Evolutionary conservation across 345 rosid species (phyloP).

Genomic region (Brassica juncea): DNA sequence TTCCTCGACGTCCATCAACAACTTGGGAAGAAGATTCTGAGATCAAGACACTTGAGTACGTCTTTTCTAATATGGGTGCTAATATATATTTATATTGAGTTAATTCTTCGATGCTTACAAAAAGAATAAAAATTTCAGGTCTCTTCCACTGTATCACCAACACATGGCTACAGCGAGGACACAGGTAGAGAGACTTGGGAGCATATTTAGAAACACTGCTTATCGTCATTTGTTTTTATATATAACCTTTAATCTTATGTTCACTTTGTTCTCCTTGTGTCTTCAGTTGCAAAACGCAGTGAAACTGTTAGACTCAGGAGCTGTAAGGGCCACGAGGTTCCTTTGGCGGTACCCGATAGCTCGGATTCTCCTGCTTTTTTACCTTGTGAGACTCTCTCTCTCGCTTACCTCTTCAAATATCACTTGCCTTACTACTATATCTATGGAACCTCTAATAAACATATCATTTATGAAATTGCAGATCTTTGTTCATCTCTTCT

Average conservation of each 20-base stretch:
- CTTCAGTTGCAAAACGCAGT: constrained; percentile 91
- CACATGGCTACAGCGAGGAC: constrained; percentile 69
- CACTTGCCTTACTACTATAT: background rate
- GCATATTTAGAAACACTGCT: constrained; percentile 6
- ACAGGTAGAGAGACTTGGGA: constrained; percentile 53
- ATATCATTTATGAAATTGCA: constrained; percentile 41
- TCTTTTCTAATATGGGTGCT: constrained; percentile 52
- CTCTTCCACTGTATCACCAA: constrained; percentile 80
- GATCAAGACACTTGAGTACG: constrained; percentile 93
- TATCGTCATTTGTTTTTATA: background rate
- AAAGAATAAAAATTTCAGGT: constrained; percentile 53
- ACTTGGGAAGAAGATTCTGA: constrained; percentile 97
- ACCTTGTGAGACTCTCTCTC: constrained; percentile 59
- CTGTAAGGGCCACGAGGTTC: constrained; percentile 94
- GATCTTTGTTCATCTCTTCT: constrained; percentile 95
- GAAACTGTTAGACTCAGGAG: constrained; percentile 84
- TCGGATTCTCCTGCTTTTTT: constrained; percentile 70
- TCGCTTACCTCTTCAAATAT: constrained; percentile 3
- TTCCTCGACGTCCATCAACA: constrained; percentile 65
- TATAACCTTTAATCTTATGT: background rate
- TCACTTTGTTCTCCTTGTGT: constrained; percentile 23
- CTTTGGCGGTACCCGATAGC: constrained; percentile 98
- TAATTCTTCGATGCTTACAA: constrained; percentile 32
- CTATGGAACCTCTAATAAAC: background rate
- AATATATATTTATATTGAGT: constrained; percentile 55